Percentiles rank a stretch among this genome's conserved stretches.
phyloP scores from a whole-genome alignment of 495 filamentous ascomycete genomes.

The Astrothelium macrocarpum region DNA sequence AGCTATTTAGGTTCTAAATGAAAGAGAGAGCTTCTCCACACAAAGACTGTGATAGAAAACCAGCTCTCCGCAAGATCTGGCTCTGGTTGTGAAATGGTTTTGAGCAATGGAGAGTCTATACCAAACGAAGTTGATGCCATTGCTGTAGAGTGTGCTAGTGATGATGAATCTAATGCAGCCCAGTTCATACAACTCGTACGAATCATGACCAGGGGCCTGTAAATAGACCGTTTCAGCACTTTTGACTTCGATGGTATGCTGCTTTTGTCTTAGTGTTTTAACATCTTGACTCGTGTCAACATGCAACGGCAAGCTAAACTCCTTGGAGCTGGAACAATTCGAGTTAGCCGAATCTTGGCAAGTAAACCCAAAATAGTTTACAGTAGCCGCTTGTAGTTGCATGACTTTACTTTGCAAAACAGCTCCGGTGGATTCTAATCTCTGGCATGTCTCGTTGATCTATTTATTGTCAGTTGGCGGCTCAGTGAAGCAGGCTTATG shows the following conservation, averaged over 20 bases:
- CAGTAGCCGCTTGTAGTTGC: background rate
- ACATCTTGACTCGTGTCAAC: background rate
- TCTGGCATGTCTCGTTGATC: conserved; percentile 1
- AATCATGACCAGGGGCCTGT: background rate
- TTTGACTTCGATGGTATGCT: background rate
- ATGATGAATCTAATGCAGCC: background rate
- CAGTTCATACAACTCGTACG: background rate
- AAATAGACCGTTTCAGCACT: background rate
- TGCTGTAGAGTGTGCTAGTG: background rate
- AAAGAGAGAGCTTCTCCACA: background rate
- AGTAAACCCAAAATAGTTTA: background rate
- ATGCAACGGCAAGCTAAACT: conserved; percentile 1
- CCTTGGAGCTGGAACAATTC: background rate
- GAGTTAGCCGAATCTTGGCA: background rate
- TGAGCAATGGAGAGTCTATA: background rate
- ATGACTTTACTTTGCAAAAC: background rate
- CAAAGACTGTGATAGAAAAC: background rate
- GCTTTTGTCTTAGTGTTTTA: background rate
- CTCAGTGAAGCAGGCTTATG: background rate
- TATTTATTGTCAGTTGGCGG: background rate
- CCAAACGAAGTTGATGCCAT: background rate
- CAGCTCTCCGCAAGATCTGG: background rate
- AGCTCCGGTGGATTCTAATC: background rate
- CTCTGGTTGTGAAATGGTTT: background rate
- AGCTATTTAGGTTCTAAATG: background rate